Evolutionary conservation across 495 filamentous ascomycete species (phyloP), one percentile per base, ranked within the genome.

Genomic region (Chlorociboria aeruginascens): DNA sequence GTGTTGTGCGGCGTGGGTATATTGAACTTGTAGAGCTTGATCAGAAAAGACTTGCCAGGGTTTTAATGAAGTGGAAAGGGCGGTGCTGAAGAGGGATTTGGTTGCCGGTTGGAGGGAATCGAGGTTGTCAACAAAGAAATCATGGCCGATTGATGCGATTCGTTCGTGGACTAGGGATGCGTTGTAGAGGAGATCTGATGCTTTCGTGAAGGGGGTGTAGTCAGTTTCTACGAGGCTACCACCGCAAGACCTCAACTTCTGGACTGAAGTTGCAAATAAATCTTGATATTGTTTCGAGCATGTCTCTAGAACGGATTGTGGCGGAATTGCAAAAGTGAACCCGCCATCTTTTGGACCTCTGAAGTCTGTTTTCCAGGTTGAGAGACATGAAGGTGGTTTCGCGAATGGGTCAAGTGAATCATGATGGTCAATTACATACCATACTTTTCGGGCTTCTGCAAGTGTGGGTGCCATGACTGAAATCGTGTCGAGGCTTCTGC

Each of bases 401-500:
- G 79, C 69, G 54, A 77, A 82, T 20, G 67, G 64, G 58, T 83
- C 79, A 12, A 69, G 58, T 3, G 58, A 47, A 50, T 84, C 79
- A 53, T 72, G 67, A 17, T 65, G 62, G 36, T 74, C 73, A 7
- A 70, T 67, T 14, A 76, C 57, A 39, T 72, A 67, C 75, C 79
- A 79, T 8, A 81, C 69, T 28, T 63, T 63, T 13, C 77, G 64
- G n/a, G 71, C 74, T 48, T 82, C 77, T 4, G 59, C 56, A 7
- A 81, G 64, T n/a, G 63, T 74, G 12, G 61, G 59, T 1, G 78
- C 69, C 48, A 79, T 69, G 43, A 82, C 66, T 6, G 80, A 71
- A 34, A 82, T 67, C 42, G 74, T 79, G 60, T 84, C 80, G 2
- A 81, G 65, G 6, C 67, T 74, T 20, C 70, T 63, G 52, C 79